phyloP scores from a whole-genome alignment of 768 basidiomycete species.

The Xerocomellus chrysenteron region DNA sequence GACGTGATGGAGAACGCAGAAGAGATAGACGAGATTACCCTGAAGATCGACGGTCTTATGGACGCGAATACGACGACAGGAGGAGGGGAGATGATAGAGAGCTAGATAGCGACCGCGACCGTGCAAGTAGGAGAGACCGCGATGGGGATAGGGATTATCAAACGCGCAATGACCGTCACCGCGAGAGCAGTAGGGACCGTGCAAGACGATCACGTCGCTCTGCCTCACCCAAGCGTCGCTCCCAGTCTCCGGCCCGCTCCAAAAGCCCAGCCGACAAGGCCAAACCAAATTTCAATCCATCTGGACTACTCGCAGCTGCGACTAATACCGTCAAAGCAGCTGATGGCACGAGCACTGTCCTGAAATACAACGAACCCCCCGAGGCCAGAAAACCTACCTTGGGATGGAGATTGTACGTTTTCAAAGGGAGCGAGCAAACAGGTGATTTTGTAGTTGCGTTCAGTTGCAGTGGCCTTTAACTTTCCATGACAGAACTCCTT shows the following conservation, averaged over 20 bases:
- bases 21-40: slow-evolving; percentile 16
- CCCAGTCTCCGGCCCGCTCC: slow-evolving; percentile 44
- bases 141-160: slow-evolving; percentile 43
- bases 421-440: slow-evolving; percentile 90
- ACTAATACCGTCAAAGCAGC: slow-evolving; percentile 84
- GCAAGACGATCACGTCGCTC: slow-evolving; percentile 48
- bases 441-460: slow-evolving; percentile 52
- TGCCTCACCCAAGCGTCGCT: slow-evolving; percentile 47
- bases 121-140: slow-evolving; percentile 14
- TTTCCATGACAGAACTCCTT: slow-evolving; percentile 61
- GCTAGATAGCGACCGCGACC: slow-evolving; percentile 5
- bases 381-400: slow-evolving; percentile 90
- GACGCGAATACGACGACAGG: slow-evolving; percentile 22
- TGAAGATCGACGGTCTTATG: slow-evolving; percentile 18
- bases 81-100: slow-evolving; percentile 15
- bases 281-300: slow-evolving; percentile 88
- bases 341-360: slow-evolving; percentile 76
- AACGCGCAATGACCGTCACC: slow-evolving; percentile 27
- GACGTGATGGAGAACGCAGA: slow-evolving; percentile 24
- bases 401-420: slow-evolving; percentile 95
- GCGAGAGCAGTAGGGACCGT: slow-evolving; percentile 31
- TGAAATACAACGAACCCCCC: slow-evolving; percentile 98
- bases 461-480: not conserved
- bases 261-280: slow-evolving; percentile 52
- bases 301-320: slow-evolving; percentile 91